Evolutionary conservation across 352 stramenopile species (phyloP).

Genomic region (Globisporangium yorkense): DNA sequence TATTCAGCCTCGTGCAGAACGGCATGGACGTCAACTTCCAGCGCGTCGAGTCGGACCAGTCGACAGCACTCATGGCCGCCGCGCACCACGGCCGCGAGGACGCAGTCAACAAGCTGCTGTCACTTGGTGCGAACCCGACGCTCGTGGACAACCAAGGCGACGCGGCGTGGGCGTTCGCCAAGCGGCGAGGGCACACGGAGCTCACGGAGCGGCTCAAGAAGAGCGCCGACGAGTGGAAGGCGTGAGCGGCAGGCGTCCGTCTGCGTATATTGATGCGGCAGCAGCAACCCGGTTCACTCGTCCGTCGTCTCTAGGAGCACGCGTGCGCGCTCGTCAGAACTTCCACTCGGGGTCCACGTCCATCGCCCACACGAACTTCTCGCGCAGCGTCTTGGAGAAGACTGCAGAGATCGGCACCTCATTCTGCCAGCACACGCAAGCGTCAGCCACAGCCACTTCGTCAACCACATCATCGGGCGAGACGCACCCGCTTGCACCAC

Average conservation of each 20-base stretch:
- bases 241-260: not conserved
- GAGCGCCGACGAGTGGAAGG: slow-evolving; percentile 50
- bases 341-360: slow-evolving; percentile 95
- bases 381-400: slow-evolving; percentile 97
- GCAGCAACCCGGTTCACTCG: not conserved
- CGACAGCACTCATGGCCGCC: slow-evolving; percentile 70
- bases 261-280: slow-evolving; percentile 4
- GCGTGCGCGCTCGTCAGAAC: slow-evolving; percentile 63
- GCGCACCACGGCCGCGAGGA: slow-evolving; percentile 79
- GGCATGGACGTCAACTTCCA: slow-evolving; percentile 87
- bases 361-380: slow-evolving; percentile 99
- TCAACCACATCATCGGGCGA: slow-evolving; percentile 10
- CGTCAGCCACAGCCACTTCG: not conserved
- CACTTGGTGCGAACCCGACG: slow-evolving; percentile 56
- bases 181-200: slow-evolving; percentile 53
- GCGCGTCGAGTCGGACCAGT: slow-evolving; percentile 69
- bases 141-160: slow-evolving; percentile 46
- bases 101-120: slow-evolving; percentile 52
- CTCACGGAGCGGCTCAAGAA: slow-evolving; percentile 72
- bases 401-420: slow-evolving; percentile 97
- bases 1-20: slow-evolving; percentile 77
- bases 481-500: slow-evolving; percentile 98
- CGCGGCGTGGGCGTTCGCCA: slow-evolving; percentile 66
- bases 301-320: not conserved
- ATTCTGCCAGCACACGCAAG: slow-evolving; percentile 40